phyloP scores from a whole-genome alignment of 768 basidiomycete species.

The Mycena vitilis region DNA sequence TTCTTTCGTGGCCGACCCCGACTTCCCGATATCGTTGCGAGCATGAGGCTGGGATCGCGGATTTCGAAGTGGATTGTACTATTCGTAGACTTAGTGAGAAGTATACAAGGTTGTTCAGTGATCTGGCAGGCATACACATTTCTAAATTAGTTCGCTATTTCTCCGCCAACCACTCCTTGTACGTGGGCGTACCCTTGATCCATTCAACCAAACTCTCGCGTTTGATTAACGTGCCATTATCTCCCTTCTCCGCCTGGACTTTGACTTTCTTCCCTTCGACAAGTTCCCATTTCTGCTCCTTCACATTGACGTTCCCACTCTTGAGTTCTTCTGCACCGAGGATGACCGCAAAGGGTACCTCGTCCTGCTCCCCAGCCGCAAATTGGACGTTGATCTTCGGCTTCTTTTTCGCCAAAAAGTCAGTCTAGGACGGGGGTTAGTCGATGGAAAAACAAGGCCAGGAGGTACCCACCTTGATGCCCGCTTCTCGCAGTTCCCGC shows the following conservation, averaged over 20 bases:
- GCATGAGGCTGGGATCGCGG: too few species aligned
- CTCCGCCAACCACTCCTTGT: constrained; percentile 56
- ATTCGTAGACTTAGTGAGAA: too few species aligned
- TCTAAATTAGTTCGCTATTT: constrained; percentile 37
- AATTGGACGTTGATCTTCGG: constrained; percentile 91
- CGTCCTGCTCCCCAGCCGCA: constrained; percentile 89
- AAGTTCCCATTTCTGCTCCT: constrained; percentile 89
- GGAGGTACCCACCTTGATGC: constrained; percentile 77
- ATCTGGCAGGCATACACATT: neutral
- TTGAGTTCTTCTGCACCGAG: constrained; percentile 90
- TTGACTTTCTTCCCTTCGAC: constrained; percentile 80
- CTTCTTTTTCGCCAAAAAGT: constrained; percentile 93
- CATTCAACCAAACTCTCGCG: constrained; percentile 71
- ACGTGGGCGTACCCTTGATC: constrained; percentile 64
- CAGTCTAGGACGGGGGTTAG: constrained; percentile 64
- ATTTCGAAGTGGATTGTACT: too few species aligned
- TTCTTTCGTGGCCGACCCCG: too few species aligned
- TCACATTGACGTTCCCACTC: constrained; percentile 87
- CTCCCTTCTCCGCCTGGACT: constrained; percentile 66
- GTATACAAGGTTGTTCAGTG: too few species aligned
- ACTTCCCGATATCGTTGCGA: too few species aligned
- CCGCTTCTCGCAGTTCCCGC: constrained; percentile 83
- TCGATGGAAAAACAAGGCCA: constrained; percentile 13
- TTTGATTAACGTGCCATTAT: constrained; percentile 75
- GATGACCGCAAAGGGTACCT: constrained; percentile 93